Base-by-base conservation (phyloP, 257 asterid species). In the Voacanga thouarsii region DNA sequence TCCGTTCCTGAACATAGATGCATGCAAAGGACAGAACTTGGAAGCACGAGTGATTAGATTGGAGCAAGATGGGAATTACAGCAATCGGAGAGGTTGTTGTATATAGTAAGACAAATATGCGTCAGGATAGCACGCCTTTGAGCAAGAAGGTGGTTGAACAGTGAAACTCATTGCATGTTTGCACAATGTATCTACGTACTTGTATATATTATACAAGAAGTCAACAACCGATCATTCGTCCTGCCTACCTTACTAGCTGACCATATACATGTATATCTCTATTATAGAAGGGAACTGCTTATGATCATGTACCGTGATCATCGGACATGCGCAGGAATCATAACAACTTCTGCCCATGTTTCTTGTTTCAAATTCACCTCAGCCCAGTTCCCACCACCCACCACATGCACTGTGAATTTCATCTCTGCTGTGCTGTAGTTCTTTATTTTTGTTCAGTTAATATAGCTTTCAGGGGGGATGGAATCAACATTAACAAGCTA, bases 91-190 rank as follows among this genome's bases (percentile, higher is more conserved):
- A 33, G 47, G 18, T 33, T 12, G 12, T 30, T 65, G n/a, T 19
- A 39, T 18, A 37, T 21, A 9, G 37, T 33, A 33, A 0, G 21
- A n/a, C 39, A 23, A 23, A 55, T 26, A 6, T 18, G 56, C 77
- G 69, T 59, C 71, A 75, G 11, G 26, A 75, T 44, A 59, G 71
- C 78, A 75, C 59, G 71, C 78, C 78, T 24, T 39, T 24, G 57
- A 56, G n/a, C 5, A 49, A 33, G 51, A 14, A 19, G 66, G 61
- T 47, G 28, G 24, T 16, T 60, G 39, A 60, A 24, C 15, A 7
- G 6, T 39, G 72, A 21, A 66, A 37, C 47, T 16, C 43, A 14
- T 1, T 26, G 14, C 68, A 30, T 16, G 15, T 26, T 12, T 64
- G 11, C 33, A 12, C 28, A 49, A 37, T 33, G 37, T 33, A 33